Conservation (phyloP, 2,329 filamentous ascomycete genomes). For the Colletotrichum echinochloae region DNA sequence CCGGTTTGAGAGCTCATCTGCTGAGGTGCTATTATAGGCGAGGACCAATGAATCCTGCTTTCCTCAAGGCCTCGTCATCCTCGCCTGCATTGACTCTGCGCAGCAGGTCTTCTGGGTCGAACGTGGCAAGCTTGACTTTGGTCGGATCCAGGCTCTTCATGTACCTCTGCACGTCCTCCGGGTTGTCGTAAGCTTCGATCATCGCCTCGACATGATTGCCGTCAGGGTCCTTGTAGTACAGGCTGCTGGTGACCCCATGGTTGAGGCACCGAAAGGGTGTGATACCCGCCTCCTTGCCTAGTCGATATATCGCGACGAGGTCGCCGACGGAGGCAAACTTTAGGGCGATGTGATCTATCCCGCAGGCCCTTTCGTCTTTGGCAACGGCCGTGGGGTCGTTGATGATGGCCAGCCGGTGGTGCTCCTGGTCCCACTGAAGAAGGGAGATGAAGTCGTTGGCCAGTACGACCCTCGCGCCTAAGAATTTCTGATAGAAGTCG, state of each 20-base stretch:
- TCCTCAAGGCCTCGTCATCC: neutral
- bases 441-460: constrained; percentile 49
- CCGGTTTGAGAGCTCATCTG: no score
- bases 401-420: constrained; percentile 59
- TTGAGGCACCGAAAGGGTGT: constrained; percentile 57
- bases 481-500: constrained; percentile 52
- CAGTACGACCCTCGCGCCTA: constrained; percentile 48
- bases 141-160: constrained; percentile 52
- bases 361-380: constrained; percentile 44
- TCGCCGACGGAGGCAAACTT: constrained; percentile 51
- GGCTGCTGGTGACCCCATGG: constrained; percentile 58
- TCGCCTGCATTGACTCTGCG: constrained; percentile 2
- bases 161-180: constrained; percentile 51
- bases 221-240: constrained; percentile 63
- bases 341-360: constrained; percentile 58
- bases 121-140: constrained; percentile 42
- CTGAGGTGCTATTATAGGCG: neutral
- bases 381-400: constrained; percentile 43
- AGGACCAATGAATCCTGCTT: constrained; percentile 5
- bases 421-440: constrained; percentile 58
- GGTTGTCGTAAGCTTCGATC: constrained; percentile 55
- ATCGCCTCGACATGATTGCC: constrained; percentile 60
- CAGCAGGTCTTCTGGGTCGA: constrained; percentile 11
- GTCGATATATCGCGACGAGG: constrained; percentile 51
- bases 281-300: constrained; percentile 51